Base-by-base conservation (phyloP, 2,329 filamentous ascomycete genomes). In the Ophiosphaerella narmari region DNA sequence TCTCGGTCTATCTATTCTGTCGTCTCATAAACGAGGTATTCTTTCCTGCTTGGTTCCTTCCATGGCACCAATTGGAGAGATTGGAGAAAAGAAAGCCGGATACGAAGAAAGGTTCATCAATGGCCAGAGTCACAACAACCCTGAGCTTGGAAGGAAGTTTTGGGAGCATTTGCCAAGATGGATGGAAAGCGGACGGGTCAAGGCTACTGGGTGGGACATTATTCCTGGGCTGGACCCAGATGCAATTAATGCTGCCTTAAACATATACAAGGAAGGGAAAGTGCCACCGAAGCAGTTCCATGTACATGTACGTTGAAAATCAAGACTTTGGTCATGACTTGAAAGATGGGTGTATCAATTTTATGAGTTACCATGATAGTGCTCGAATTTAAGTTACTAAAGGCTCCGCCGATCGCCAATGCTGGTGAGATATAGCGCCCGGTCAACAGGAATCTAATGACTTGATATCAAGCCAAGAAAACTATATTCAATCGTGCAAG, bases 191-290 rank as follows among this genome's bases (percentile, higher is more conserved):
- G 70, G 72, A 2, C 53, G 68, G 46, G 60, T 77, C 31, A 63
- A 54, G 52, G 64, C 72, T 13, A 38, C 61, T 13, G 46, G 41
- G 14, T 75, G 63, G 61, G 60, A 53, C 7, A 47, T 48, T 14
- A 63, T 72, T 11, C 63, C 72, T 24, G 48, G 43, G 69, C 52
- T 74, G 47, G 59, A 65, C 46, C 63, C 59, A 4, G 64, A 59
- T 11, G 66, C 62, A 39, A 65, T 74, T 5, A 75, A 76, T 58
- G 58, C 62, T 38, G 62, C 68, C 5, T 46, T 76, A 39, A 71
- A 76, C 64, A 59, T 51, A 7, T 76, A 75, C 60, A 50, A 62
- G 31, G 66, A 74, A 55, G 69, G 68, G 9, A 68, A 67, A 16
- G 32, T 36, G 14, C 18, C 24, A 13, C 41, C 35, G 32, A 35